Conservation (phyloP, 192 early-diverging fungal genomes). For the Pilobolus umbonatus region DNA sequence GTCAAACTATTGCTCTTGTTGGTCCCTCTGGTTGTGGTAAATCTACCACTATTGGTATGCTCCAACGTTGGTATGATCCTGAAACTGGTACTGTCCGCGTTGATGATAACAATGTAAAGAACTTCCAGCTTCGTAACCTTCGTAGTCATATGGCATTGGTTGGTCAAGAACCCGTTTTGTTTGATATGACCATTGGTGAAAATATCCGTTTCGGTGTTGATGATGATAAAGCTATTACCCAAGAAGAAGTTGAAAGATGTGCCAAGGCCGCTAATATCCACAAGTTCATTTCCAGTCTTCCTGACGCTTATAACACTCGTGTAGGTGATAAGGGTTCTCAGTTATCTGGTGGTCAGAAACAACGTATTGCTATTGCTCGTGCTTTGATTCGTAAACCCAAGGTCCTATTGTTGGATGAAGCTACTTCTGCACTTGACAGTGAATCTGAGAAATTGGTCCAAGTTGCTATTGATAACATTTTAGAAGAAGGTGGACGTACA, state of each 20-base stretch:
- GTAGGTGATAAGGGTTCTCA: constrained; percentile 65
- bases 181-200: constrained; percentile 83
- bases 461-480: constrained; percentile 58
- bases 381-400: constrained; percentile 80
- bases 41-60: constrained; percentile 56
- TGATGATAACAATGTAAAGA: constrained; percentile 53
- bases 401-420: constrained; percentile 79
- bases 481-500: constrained; percentile 51
- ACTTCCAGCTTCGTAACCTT: constrained; percentile 64
- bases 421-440: constrained; percentile 65
- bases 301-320: constrained; percentile 57
- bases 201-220: constrained; percentile 80
- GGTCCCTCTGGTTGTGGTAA: constrained; percentile 88
- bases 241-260: constrained; percentile 47
- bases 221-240: constrained; percentile 32
- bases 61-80: constrained; percentile 82
- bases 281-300: constrained; percentile 59
- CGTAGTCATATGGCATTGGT: constrained; percentile 79
- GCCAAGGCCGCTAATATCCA: constrained; percentile 54
- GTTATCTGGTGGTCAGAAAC: constrained; percentile 62
- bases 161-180: constrained; percentile 91
- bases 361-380: constrained; percentile 80
- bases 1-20: constrained; percentile 80
- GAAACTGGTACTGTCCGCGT: constrained; percentile 52
- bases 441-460: constrained; percentile 65